Conservation (phyloP, 768 basidiomycete genomes). For the Cubamyces lactineus region DNA sequence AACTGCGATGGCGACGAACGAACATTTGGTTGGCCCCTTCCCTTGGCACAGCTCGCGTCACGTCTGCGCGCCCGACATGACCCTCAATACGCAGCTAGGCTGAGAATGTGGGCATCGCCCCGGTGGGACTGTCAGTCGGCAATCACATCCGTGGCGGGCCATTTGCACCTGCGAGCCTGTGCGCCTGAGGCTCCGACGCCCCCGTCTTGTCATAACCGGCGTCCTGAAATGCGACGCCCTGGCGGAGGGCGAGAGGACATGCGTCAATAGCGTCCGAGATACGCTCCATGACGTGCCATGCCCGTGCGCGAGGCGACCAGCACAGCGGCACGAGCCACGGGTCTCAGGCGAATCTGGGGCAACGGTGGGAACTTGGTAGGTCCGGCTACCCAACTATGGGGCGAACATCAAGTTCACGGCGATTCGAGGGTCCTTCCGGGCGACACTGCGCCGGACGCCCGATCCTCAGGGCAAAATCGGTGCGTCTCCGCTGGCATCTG, state of each 20-base stretch:
- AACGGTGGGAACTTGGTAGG: background rate
- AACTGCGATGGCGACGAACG: background rate
- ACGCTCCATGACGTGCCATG: too few species aligned
- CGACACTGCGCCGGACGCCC: background rate
- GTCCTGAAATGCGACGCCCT: too few species aligned
- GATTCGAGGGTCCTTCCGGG: background rate
- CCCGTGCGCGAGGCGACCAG: too few species aligned
- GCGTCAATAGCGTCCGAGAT: too few species aligned
- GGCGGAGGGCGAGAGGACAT: too few species aligned
- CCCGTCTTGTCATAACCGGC: background rate
- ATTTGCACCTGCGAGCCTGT: background rate
- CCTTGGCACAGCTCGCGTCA: too few species aligned
- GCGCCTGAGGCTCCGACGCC: background rate
- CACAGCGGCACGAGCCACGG: too few species aligned
- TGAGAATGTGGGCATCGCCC: constrained; percentile 17
- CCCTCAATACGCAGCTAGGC: background rate
- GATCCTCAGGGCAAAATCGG: background rate
- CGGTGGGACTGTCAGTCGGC: constrained; percentile 13
- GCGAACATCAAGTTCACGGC: background rate
- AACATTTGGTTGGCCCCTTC: too few species aligned
- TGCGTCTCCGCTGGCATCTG: background rate
- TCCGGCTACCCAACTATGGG: constrained; percentile 5
- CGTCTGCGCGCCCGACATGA: too few species aligned
- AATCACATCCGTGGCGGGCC: constrained; percentile 10
- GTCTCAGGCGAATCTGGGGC: background rate